Evolutionary conservation across 1,139 yeast species (phyloP).

Genomic region (Yarrowia galli): DNA sequence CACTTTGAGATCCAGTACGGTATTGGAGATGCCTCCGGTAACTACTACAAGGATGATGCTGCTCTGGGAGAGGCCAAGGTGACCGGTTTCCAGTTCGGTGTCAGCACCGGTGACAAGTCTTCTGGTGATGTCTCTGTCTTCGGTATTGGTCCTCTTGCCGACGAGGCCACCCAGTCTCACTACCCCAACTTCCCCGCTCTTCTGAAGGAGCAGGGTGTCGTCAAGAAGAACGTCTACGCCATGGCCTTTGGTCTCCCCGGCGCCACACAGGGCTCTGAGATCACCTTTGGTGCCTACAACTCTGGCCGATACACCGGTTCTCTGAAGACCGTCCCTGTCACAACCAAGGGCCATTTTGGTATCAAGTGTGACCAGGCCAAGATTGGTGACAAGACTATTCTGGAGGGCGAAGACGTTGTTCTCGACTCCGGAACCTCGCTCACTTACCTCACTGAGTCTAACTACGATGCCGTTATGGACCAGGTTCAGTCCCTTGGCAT

Average conservation of each 20-base stretch:
- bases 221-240: constrained; percentile 60
- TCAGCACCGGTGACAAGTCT: constrained; percentile 53
- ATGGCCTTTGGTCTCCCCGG: constrained; percentile 57
- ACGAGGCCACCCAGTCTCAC: constrained; percentile 48
- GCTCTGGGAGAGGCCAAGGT: constrained; percentile 53
- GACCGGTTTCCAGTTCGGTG: constrained; percentile 55
- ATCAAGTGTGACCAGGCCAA: constrained; percentile 1
- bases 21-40: constrained; percentile 50
- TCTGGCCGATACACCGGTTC: constrained; percentile 60
- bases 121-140: constrained; percentile 54
- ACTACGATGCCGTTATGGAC: constrained; percentile 26
- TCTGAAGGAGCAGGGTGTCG: constrained; percentile 43
- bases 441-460: constrained; percentile 44
- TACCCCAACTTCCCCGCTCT: constrained; percentile 44
- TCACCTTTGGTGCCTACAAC: constrained; percentile 69
- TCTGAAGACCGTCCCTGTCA: constrained; percentile 49
- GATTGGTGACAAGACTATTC: not conserved
- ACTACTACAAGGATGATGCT: constrained; percentile 59
- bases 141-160: constrained; percentile 59
- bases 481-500: constrained; percentile 42
- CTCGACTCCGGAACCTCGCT: constrained; percentile 35
- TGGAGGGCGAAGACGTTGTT: not conserved
- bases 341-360: not conserved
- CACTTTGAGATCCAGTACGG: constrained; percentile 38
- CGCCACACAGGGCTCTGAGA: constrained; percentile 58